These are phyloP conservation scores for Adenanthera pavonina DNA, from an alignment of 306 rosid species.

Conservation along the genomic window DNA sequence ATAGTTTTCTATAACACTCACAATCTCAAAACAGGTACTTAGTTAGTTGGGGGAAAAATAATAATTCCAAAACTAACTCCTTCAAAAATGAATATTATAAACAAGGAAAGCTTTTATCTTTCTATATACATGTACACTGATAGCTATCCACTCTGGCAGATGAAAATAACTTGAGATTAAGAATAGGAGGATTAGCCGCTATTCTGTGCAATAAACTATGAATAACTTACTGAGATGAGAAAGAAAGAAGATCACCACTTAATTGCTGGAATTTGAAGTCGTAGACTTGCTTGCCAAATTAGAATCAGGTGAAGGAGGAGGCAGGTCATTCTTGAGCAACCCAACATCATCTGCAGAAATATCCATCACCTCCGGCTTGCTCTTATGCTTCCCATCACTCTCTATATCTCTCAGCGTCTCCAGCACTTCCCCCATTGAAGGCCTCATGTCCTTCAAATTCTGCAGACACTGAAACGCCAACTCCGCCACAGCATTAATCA, in stretches of 20 bases:
- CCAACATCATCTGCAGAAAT: slow-evolving; percentile 53
- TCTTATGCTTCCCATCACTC: slow-evolving; percentile 42
- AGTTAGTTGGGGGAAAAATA: neutral
- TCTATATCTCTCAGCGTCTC: slow-evolving; percentile 58
- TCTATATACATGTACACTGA: slow-evolving; percentile 49
- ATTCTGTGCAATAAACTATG: neutral
- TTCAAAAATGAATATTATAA: slow-evolving; percentile 20
- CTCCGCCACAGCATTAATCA: slow-evolving; percentile 76
- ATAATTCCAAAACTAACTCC: neutral
- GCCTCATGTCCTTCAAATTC: slow-evolving; percentile 65
- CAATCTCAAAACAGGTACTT: slow-evolving; percentile 13
- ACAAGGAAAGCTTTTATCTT: slow-evolving; percentile 25
- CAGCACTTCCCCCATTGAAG: slow-evolving; percentile 67
- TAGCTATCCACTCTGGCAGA: slow-evolving; percentile 12
- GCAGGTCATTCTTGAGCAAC: slow-evolving; percentile 53
- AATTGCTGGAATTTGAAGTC: slow-evolving; percentile 61
- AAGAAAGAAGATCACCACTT: slow-evolving; percentile 11
- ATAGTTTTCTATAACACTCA: neutral
- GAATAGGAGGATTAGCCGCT: slow-evolving; percentile 8
- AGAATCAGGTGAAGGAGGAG: slow-evolving; percentile 63
- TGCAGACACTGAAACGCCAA: slow-evolving; percentile 85
- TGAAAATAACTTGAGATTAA: slow-evolving; percentile 4
- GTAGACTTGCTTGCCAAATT: slow-evolving; percentile 48
- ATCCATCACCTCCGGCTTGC: slow-evolving; percentile 56
- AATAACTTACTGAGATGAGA: neutral